Conservation (phyloP, 805 yeast genomes). For the Alloascoidea africana region DNA sequence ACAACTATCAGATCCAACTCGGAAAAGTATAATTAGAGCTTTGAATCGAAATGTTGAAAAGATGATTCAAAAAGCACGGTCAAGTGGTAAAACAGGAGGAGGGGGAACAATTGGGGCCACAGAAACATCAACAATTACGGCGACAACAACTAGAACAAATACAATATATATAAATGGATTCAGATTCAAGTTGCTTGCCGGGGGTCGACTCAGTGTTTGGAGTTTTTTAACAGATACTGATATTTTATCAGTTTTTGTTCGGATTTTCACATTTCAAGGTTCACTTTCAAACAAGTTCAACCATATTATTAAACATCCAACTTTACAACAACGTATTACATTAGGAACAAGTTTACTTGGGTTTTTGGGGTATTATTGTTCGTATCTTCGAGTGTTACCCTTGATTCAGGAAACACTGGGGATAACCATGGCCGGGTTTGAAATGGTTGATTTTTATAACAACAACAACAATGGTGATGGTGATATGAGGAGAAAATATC, state of each 20-base stretch:
- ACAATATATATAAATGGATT: neutral
- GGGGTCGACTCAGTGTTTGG: neutral
- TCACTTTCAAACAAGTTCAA: neutral
- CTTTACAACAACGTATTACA: neutral
- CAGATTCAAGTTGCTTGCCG: neutral
- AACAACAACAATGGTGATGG: neutral
- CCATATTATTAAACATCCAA: neutral
- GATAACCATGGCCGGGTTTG: neutral
- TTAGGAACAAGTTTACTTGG: neutral
- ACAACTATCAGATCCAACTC: neutral
- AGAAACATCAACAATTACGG: neutral
- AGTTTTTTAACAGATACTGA: too few species aligned
- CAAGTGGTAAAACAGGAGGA: neutral
- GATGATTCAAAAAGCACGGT: too few species aligned
- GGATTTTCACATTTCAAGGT: neutral
- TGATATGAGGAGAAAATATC: neutral
- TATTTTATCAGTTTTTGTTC: too few species aligned
- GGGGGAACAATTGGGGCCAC: neutral
- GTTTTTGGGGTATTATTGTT: neutral
- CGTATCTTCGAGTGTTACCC: neutral
- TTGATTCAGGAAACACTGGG: constrained; percentile 1
- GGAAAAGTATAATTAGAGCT: neutral
- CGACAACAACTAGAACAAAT: neutral
- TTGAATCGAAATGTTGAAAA: neutral
- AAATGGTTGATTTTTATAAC: neutral